Percentiles rank a stretch among this genome's conserved stretches.
Conservation (phyloP, 1,284 basidiomycete genomes). For the Heliocybe sulcata region DNA sequence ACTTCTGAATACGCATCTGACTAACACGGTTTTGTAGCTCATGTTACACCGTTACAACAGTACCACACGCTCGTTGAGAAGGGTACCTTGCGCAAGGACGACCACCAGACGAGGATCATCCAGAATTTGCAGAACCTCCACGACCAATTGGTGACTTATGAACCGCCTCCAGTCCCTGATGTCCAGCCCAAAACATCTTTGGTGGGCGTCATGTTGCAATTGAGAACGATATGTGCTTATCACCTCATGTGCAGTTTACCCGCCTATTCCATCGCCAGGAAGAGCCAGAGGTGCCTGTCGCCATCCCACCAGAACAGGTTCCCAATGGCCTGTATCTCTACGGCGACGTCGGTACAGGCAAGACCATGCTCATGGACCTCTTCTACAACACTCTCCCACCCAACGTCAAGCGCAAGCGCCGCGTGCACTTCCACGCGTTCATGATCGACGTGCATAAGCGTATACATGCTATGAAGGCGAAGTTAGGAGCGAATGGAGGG, state of each 20-base stretch:
- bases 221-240: background rate
- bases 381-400: conserved; percentile 88
- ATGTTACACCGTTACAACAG: conserved; percentile 48
- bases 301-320: conserved; percentile 38
- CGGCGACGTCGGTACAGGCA: conserved; percentile 95
- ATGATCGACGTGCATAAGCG: conserved; percentile 99
- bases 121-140: conserved; percentile 77
- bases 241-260: conserved; percentile 37
- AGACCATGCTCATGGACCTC: conserved; percentile 99
- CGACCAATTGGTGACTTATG: conserved; percentile 65
- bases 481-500: conserved; percentile 60
- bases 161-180: conserved; percentile 56
- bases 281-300: conserved; percentile 21
- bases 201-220: conserved; percentile 22
- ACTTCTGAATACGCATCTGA: background rate
- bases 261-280: conserved; percentile 52
- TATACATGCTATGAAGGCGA: conserved; percentile 72
- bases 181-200: conserved; percentile 31
- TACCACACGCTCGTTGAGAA: conserved; percentile 72
- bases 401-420: conserved; percentile 68
- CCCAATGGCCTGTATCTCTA: conserved; percentile 95
- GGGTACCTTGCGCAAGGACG: conserved; percentile 73
- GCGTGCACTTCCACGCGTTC: conserved; percentile 97
- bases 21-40: background rate
- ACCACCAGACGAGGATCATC: conserved; percentile 83